phyloP scores from a whole-genome alignment of 2,329 filamentous ascomycete genomes.

The Clonostachys solani region DNA sequence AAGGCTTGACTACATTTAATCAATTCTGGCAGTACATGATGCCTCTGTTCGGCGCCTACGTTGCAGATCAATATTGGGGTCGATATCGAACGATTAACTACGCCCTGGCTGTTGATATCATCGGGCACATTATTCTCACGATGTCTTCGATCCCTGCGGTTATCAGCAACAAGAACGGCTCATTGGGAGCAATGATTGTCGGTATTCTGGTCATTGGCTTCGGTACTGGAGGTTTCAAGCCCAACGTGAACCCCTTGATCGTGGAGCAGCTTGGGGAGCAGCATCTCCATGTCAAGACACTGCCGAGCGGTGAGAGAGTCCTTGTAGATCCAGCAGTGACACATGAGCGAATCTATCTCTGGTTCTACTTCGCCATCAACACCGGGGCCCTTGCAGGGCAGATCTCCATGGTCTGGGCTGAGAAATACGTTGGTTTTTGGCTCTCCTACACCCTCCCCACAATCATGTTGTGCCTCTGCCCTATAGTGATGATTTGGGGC shows the following conservation, averaged over 20 bases:
- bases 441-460: conserved; percentile 67
- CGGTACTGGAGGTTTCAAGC: conserved; percentile 72
- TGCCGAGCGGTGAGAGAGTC: conserved; percentile 54
- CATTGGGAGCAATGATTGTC: conserved; percentile 60
- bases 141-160: conserved; percentile 60
- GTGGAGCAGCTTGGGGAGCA: conserved; percentile 60
- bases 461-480: conserved; percentile 58
- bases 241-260: conserved; percentile 64
- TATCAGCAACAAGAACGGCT: conserved; percentile 48
- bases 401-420: conserved; percentile 66
- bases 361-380: conserved; percentile 72
- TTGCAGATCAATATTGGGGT: conserved; percentile 56
- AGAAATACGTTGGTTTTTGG: conserved; percentile 74
- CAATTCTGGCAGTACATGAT: conserved; percentile 57
- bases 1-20: conserved; percentile 15
- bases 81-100: conserved; percentile 65
- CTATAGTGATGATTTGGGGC: conserved; percentile 55
- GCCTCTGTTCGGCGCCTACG: conserved; percentile 48
- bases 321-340: conserved; percentile 63
- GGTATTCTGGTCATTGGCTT: conserved; percentile 47
- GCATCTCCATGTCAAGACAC: conserved; percentile 46
- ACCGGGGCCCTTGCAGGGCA: conserved; percentile 61
- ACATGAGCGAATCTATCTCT: conserved; percentile 59
- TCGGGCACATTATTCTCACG: conserved; percentile 64
- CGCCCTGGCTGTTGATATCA: conserved; percentile 56